Evolutionary conservation across 176 grass and related monocot genomes (phyloP).

Genomic region (Aegilops umbellulata): DNA sequence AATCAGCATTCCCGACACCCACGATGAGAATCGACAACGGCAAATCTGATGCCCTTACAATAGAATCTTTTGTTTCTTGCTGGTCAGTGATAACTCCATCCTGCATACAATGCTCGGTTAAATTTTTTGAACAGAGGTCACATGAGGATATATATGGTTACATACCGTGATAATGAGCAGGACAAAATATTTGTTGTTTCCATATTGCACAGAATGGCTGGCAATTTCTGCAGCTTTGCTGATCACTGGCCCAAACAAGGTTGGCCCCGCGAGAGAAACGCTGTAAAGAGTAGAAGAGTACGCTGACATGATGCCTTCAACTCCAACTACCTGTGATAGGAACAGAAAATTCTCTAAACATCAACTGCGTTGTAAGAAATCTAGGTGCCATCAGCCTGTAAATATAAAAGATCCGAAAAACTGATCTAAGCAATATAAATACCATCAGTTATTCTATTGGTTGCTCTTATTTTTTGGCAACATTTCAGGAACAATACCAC

Average conservation of each 20-base stretch:
- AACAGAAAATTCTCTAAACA: conserved; percentile 10
- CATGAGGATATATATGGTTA: not conserved
- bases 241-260: conserved; percentile 85
- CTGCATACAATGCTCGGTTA: conserved; percentile 33
- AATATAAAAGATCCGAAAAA: not conserved
- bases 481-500: conserved; percentile 1
- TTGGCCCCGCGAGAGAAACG: conserved; percentile 84
- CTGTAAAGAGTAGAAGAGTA: conserved; percentile 63
- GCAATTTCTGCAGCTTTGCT: conserved; percentile 90
- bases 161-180: conserved; percentile 90
- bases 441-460: not conserved
- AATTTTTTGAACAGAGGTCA: not conserved
- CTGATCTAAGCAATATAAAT: conserved; percentile 7
- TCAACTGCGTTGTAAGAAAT: not conserved
- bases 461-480: not conserved
- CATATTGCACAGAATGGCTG: conserved; percentile 60
- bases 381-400: not conserved
- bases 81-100: conserved; percentile 87
- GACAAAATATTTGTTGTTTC: conserved; percentile 84
- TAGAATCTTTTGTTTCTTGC: conserved; percentile 85
- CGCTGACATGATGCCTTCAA: conserved; percentile 89
- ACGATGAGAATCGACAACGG: conserved; percentile 96
- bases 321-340: conserved; percentile 70
- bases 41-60: conserved; percentile 83
- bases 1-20: conserved; percentile 87